These are phyloP conservation scores for Cornus kousa DNA, from an alignment of 148 eudicot genomes.

Conservation along the genomic window DNA sequence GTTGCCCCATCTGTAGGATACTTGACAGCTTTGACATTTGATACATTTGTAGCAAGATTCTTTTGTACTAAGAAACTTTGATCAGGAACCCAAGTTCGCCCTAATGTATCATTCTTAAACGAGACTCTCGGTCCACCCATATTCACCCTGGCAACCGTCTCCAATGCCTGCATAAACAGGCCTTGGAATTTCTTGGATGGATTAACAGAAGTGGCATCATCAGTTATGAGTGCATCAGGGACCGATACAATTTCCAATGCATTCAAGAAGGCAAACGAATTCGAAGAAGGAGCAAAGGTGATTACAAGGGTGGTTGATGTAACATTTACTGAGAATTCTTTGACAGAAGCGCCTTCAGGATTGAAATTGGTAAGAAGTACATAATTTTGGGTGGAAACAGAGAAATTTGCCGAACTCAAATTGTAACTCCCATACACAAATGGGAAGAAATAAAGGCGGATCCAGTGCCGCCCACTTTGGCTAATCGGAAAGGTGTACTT, in stretches of 20 bases:
- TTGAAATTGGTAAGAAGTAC: conserved; percentile 54
- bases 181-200: conserved; percentile 40
- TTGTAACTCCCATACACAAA: conserved; percentile 42
- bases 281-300: conserved; percentile 47
- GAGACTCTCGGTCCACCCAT: conserved; percentile 78
- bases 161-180: conserved; percentile 52
- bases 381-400: conserved; percentile 55
- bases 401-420: conserved; percentile 52
- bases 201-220: conserved; percentile 43
- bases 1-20: conserved; percentile 62
- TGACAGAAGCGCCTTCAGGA: conserved; percentile 38
- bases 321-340: conserved; percentile 68
- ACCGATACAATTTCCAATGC: conserved; percentile 82
- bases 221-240: conserved; percentile 63
- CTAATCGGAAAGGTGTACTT: conserved; percentile 56
- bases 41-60: conserved; percentile 28
- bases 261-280: conserved; percentile 72
- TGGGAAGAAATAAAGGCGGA: conserved; percentile 78
- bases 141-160: conserved; percentile 73
- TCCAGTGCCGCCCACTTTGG: conserved; percentile 65
- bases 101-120: conserved; percentile 57
- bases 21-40: conserved; percentile 40
- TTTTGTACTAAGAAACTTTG: conserved; percentile 35
- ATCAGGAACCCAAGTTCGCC: conserved; percentile 81
- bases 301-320: conserved; percentile 51